phyloP scores from a whole-genome alignment of 176 grass and related monocot genomes.

The barley (Hordeum vulgare) region DNA sequence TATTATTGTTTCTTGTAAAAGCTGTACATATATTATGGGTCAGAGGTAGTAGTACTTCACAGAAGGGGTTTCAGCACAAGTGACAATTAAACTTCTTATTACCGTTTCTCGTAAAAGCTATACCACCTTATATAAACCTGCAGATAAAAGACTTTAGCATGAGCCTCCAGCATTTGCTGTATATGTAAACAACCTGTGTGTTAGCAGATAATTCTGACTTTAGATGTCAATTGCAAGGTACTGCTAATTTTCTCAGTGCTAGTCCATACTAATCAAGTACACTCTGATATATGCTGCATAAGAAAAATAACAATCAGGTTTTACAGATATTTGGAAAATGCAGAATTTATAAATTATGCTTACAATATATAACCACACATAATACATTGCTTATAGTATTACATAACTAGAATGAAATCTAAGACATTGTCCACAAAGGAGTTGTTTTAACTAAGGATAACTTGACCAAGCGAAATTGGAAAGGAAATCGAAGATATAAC shows the following conservation, averaged over 20 bases:
- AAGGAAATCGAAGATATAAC: too few species aligned
- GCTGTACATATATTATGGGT: too few species aligned
- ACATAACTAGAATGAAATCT: background rate
- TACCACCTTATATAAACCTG: background rate
- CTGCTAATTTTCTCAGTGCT: too few species aligned
- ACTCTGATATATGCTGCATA: background rate
- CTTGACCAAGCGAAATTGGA: too few species aligned
- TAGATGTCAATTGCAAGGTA: background rate
- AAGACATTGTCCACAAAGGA: too few species aligned
- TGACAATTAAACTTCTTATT: background rate
- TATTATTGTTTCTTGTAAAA: background rate
- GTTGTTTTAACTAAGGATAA: too few species aligned
- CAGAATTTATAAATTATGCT: background rate
- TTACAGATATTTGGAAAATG: background rate
- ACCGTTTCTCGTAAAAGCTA: background rate
- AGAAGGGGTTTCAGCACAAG: background rate
- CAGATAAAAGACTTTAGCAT: slow-evolving; percentile 65
- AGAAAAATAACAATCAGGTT: background rate
- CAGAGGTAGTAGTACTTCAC: too few species aligned
- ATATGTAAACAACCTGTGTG: background rate
- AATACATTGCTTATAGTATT: background rate
- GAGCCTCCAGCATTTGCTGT: background rate
- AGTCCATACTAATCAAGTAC: background rate
- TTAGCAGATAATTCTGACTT: background rate
- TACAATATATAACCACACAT: background rate